These are phyloP conservation scores for Ilyonectria destructans DNA, from an alignment of 2,329 filamentous ascomycete species.

Conservation along the genomic window DNA sequence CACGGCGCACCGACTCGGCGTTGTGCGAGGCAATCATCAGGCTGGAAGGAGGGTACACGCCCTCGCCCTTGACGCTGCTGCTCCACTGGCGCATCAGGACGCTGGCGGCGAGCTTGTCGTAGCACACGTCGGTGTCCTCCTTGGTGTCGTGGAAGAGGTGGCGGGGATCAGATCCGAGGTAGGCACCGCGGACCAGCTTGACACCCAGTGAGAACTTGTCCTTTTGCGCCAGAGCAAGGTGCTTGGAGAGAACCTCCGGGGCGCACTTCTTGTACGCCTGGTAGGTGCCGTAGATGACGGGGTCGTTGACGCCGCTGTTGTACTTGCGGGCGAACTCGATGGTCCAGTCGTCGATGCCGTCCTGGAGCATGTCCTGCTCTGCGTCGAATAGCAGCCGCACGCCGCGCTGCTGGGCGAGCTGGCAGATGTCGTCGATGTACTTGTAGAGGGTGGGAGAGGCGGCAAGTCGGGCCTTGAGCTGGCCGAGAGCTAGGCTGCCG, in stretches of 20 bases:
- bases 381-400: constrained; percentile 88
- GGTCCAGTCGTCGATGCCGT: constrained; percentile 87
- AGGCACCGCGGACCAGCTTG: constrained; percentile 84
- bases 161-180: constrained; percentile 79
- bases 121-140: constrained; percentile 79
- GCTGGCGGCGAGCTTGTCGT: constrained; percentile 79
- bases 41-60: constrained; percentile 70
- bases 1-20: constrained; percentile 76
- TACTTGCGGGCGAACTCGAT: constrained; percentile 83
- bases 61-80: constrained; percentile 54
- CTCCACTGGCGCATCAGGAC: constrained; percentile 73
- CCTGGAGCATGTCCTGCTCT: constrained; percentile 85
- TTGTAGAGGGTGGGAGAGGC: constrained; percentile 77
- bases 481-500: constrained; percentile 79
- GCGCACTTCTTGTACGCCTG: constrained; percentile 82
- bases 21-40: constrained; percentile 91
- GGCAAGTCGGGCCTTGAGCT: constrained; percentile 74
- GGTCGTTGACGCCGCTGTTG: constrained; percentile 76
- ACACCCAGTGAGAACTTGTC: constrained; percentile 79
- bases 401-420: constrained; percentile 77
- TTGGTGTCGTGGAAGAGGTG: constrained; percentile 82
- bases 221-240: constrained; percentile 72
- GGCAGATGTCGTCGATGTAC: constrained; percentile 83
- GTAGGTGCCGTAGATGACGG: constrained; percentile 86
- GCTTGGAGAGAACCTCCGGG: constrained; percentile 69